Conservation (phyloP, 2,329 filamentous ascomycete genomes). For the Nannizziopsis arthrosporioides region DNA sequence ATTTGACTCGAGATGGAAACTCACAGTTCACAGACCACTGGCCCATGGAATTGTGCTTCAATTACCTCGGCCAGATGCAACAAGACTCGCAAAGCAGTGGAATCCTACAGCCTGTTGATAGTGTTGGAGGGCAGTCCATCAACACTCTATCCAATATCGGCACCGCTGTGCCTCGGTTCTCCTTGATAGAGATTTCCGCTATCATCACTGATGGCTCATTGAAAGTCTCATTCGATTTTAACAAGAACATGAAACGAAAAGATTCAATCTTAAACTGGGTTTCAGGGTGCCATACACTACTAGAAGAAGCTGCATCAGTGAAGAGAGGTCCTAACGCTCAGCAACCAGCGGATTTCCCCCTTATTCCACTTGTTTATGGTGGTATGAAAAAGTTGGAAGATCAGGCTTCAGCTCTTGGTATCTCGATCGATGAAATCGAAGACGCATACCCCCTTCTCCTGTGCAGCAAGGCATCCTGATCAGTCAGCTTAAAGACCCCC, state of each 20-base stretch:
- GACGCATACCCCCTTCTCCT: slow-evolving; percentile 30
- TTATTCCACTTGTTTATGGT: slow-evolving; percentile 12
- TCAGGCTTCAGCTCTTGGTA: slow-evolving; percentile 6
- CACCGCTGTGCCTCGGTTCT: slow-evolving; percentile 10
- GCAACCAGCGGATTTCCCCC: slow-evolving; percentile 5
- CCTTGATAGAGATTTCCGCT: slow-evolving; percentile 13
- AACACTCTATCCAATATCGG: slow-evolving; percentile 14
- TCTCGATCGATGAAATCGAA: slow-evolving; percentile 20
- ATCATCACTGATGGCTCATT: slow-evolving; percentile 8
- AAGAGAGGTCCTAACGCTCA: not conserved
- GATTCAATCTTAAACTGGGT: slow-evolving; percentile 11
- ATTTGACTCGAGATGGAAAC: slow-evolving; percentile 19
- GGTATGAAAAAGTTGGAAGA: slow-evolving; percentile 8
- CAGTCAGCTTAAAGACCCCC: slow-evolving; percentile 28
- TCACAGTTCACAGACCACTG: slow-evolving; percentile 27
- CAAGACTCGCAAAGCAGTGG: slow-evolving; percentile 37
- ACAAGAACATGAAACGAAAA: slow-evolving; percentile 11
- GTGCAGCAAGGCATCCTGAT: slow-evolving; percentile 30
- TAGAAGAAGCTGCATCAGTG: slow-evolving; percentile 4
- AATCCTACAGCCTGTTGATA: slow-evolving; percentile 19
- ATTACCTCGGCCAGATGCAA: slow-evolving; percentile 31
- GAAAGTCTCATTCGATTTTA: slow-evolving; percentile 12
- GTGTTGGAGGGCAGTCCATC: slow-evolving; percentile 11
- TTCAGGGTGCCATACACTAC: slow-evolving; percentile 6
- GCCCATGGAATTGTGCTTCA: slow-evolving; percentile 36